Evolutionary conservation across 169 alveolate genomes (phyloP).

Genomic region (Cryptosporidium xiaoi): DNA sequence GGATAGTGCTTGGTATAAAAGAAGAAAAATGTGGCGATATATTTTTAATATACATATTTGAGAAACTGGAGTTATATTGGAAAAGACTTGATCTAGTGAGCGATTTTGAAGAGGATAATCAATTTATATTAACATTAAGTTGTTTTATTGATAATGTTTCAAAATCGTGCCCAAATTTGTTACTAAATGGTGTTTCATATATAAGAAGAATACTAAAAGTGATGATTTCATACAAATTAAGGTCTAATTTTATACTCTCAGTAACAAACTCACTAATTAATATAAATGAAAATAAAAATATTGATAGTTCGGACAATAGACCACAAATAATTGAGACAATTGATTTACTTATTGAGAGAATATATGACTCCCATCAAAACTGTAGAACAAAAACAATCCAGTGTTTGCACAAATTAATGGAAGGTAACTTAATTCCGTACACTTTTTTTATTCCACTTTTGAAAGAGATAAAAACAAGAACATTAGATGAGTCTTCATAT

Average conservation of each 20-base stretch:
- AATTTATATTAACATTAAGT: no score
- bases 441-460: slow-evolving; percentile 8
- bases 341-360: slow-evolving; percentile 52
- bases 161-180: neutral
- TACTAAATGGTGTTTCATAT: slow-evolving; percentile 15
- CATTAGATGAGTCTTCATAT: slow-evolving; percentile 64
- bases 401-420: slow-evolving; percentile 17
- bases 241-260: slow-evolving; percentile 18
- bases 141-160: neutral
- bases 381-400: slow-evolving; percentile 52
- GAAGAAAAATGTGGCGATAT: neutral
- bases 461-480: slow-evolving; percentile 28
- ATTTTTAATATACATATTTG: slow-evolving; percentile 17
- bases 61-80: slow-evolving; percentile 17
- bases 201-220: slow-evolving; percentile 41
- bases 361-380: slow-evolving; percentile 46
- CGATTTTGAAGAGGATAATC: neutral
- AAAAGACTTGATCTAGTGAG: slow-evolving; percentile 4
- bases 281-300: neutral
- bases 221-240: slow-evolving; percentile 27
- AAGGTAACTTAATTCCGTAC: slow-evolving; percentile 46
- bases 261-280: slow-evolving; percentile 45
- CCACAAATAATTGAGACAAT: slow-evolving; percentile 35
- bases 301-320: slow-evolving; percentile 6
- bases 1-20: neutral